Base-by-base conservation (phyloP, 257 asterid genomes). In the Verbascum thapsus region DNA sequence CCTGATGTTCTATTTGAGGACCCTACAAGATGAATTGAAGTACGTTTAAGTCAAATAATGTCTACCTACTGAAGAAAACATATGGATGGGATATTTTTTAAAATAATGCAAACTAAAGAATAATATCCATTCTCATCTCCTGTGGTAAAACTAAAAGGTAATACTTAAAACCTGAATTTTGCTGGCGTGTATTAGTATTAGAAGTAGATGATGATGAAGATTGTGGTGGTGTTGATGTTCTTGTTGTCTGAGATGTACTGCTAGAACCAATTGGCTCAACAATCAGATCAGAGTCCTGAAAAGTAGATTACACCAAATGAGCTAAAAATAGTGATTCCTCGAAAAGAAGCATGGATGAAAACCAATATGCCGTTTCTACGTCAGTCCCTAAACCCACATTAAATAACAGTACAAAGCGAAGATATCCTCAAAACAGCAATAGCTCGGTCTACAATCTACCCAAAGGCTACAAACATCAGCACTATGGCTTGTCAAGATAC, bases 221-320 rank as follows among this genome's bases (percentile, higher is more conserved):
- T 30, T 81, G 78, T 15, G 81, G 66, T 54, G 81, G 85, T n/a
- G 80, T 64, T 1, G 95, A 58, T 37, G 94, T 68, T 74, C 78
- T 80, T 63, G 87, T 77, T 22, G 81, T 50, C 81, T 83, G 92
- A 68, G 96, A 81, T 15, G 94, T 64, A 72, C 75, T 74, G 72
- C 63, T 47, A 20, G 75, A 74, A 61, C 78, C 53, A 78, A 88
- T 85, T 72, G 97, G 89, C 78, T 86, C 98, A 58, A 91, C 98
- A 63, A 82, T 77, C 23, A 91, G 79, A 66, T 79, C 92, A 15
- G 88, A 77, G 52, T 91, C 97, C 98, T 91, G 81, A 43, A 67
- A 13, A 67, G 44, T 8, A 44, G 13, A 55, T 56, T 35, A 19
- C 44, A 18, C 32, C 15, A 67, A 35, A 38, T 51, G 37, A 78